Conservation (phyloP, 2,329 filamentous ascomycete species). For the Aspergillus sp. region DNA sequence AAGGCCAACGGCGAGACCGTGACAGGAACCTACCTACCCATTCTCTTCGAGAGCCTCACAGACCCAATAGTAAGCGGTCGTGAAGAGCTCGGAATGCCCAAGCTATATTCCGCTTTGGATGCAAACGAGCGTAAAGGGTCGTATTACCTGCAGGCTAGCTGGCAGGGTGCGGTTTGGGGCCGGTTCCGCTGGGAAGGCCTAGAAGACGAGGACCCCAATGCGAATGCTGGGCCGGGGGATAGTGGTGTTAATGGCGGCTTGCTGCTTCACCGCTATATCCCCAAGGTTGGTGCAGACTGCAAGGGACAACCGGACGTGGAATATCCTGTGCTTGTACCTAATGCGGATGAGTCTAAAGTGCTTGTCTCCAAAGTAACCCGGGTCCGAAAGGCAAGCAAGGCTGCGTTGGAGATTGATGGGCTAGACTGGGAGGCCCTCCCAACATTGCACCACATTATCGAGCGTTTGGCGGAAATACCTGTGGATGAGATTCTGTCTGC, state of each 20-base stretch:
- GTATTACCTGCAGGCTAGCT: conserved; percentile 43
- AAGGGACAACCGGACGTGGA: conserved; percentile 55
- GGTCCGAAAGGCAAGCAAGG: conserved; percentile 34
- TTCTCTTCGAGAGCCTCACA: conserved; percentile 59
- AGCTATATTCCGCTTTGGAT: conserved; percentile 55
- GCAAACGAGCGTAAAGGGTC: conserved; percentile 37
- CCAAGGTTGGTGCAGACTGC: conserved; percentile 49
- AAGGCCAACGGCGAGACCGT: conserved; percentile 50
- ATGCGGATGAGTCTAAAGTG: conserved; percentile 34
- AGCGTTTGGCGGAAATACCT: conserved; percentile 55
- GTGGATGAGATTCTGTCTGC: conserved; percentile 57
- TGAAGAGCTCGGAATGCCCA: conserved; percentile 64
- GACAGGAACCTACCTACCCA: conserved; percentile 55
- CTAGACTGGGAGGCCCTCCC: conserved; percentile 57
- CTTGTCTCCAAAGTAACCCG: conserved; percentile 24
- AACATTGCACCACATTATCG: conserved; percentile 60
- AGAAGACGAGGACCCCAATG: conserved; percentile 24
- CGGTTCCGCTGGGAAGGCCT: conserved; percentile 40
- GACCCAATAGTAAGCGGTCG: conserved; percentile 62
- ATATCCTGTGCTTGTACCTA: conserved; percentile 48
- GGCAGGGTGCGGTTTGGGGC: conserved; percentile 45
- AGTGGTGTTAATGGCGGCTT: conserved; percentile 46
- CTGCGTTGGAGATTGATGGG: conserved; percentile 49
- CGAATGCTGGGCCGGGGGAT: conserved; percentile 15
- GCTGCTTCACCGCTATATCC: conserved; percentile 59